Percentiles rank a stretch among this genome's conserved stretches.
Evolutionary conservation across 768 basidiomycete species (phyloP).

Genomic region (Serendipita indica): DNA sequence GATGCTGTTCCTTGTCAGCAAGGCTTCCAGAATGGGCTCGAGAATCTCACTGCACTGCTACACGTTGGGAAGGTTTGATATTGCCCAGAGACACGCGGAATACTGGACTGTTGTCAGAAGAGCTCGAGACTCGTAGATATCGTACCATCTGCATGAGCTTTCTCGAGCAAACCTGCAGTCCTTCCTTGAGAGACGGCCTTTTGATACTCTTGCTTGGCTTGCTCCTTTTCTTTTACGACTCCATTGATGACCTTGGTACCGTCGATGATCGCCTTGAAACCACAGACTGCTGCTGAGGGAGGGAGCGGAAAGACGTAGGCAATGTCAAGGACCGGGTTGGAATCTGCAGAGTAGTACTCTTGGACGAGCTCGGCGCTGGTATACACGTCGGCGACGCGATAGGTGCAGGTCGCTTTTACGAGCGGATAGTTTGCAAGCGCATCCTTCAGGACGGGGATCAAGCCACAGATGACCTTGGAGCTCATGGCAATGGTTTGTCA

Average conservation of each 20-base stretch:
- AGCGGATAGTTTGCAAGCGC: neutral
- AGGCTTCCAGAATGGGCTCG: no score
- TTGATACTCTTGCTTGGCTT: neutral
- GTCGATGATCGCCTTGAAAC: constrained; percentile 5
- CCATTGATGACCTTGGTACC: neutral
- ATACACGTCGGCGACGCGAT: neutral
- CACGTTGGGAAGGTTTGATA: neutral
- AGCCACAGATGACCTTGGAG: neutral
- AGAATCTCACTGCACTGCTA: neutral
- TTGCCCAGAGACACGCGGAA: constrained; percentile 8
- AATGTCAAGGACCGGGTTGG: neutral
- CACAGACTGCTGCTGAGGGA: constrained; percentile 5
- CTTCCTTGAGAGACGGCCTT: neutral
- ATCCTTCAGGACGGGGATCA: neutral
- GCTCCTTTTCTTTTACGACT: constrained; percentile 4
- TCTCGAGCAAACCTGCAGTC: neutral
- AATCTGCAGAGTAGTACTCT: neutral
- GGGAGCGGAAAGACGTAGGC: constrained; percentile 1
- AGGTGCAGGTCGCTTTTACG: neutral
- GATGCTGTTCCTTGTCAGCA: neutral
- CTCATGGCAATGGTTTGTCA: no score
- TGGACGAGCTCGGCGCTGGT: neutral
- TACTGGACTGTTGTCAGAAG: neutral
- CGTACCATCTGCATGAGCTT: neutral
- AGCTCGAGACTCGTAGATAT: neutral